Evolutionary conservation across 306 rosid species (phyloP).

Genomic region (Citrullus mucosospermus): DNA sequence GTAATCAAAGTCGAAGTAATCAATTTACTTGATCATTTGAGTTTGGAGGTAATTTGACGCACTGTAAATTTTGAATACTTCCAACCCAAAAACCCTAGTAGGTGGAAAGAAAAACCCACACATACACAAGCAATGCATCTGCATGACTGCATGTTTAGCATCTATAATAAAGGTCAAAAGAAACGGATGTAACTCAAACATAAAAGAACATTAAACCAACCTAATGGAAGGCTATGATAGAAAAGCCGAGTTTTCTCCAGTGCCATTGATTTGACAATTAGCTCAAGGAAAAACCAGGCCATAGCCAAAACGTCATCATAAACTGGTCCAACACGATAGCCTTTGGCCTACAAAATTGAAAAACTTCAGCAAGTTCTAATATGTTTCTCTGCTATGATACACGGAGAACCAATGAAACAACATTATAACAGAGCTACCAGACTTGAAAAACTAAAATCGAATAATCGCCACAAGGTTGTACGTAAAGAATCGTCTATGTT

Average conservation of each 20-base stretch:
- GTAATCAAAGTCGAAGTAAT: background rate
- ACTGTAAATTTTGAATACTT: background rate
- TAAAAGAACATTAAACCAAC: conserved; percentile 21
- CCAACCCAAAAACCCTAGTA: background rate
- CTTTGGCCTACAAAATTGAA: conserved; percentile 71
- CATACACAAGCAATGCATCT: background rate
- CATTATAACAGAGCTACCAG: background rate
- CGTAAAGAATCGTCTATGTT: background rate
- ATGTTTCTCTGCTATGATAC: background rate
- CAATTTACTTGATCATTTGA: background rate
- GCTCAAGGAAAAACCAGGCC: conserved; percentile 99
- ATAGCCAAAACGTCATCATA: conserved; percentile 97
- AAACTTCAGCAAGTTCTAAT: background rate
- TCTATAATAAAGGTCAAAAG: background rate
- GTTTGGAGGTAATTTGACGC: background rate
- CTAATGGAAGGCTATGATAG: conserved; percentile 83
- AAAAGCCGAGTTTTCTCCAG: conserved; percentile 88
- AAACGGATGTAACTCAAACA: background rate
- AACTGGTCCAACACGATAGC: conserved; percentile 99
- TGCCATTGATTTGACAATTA: conserved; percentile 96
- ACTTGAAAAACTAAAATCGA: background rate
- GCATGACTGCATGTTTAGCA: background rate
- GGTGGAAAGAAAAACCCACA: background rate
- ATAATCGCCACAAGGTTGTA: background rate
- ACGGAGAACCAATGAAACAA: background rate